phyloP scores from a whole-genome alignment of 2,329 filamentous ascomycete species.

The Alternaria consortialis region DNA sequence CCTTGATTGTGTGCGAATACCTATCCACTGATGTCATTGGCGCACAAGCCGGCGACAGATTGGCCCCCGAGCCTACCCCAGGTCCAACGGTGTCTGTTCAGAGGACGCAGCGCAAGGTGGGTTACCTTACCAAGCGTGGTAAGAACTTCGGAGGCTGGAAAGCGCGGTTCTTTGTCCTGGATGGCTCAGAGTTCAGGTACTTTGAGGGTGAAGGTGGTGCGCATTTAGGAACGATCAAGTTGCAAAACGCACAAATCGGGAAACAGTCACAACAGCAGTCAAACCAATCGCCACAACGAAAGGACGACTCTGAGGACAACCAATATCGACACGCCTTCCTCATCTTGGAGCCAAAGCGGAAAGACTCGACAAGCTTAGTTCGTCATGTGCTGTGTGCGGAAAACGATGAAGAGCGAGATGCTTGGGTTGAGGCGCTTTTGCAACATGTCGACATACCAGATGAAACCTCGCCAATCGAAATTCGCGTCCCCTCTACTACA shows the following conservation, averaged over 20 bases:
- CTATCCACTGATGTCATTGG: conserved; percentile 73
- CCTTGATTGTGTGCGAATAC: conserved; percentile 85
- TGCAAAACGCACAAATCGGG: conserved; percentile 89
- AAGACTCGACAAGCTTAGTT: conserved; percentile 86
- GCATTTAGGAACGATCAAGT: conserved; percentile 91
- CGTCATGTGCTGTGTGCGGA: conserved; percentile 96
- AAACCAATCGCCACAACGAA: conserved; percentile 68
- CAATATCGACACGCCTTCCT: conserved; percentile 97
- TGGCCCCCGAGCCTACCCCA: conserved; percentile 64
- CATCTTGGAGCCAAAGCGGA: conserved; percentile 94
- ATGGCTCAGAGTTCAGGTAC: conserved; percentile 81
- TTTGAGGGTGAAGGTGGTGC: conserved; percentile 90
- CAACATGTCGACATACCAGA: conserved; percentile 84
- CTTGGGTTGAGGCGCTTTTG: conserved; percentile 90
- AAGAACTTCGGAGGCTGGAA: conserved; percentile 99
- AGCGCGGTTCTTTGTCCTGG: conserved; percentile 75
- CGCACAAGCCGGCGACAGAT: conserved; percentile 63
- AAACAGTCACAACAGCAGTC: conserved; percentile 77
- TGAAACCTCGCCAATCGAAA: conserved; percentile 51
- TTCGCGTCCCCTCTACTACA: conserved; percentile 49
- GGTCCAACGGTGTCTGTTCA: conserved; percentile 52
- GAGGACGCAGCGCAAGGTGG: conserved; percentile 74
- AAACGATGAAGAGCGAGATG: conserved; percentile 89
- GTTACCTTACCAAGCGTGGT: conserved; percentile 93
- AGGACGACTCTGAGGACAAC: conserved; percentile 82